Conservation (phyloP, 140 eudicot species). For the Senecio squalidus region DNA sequence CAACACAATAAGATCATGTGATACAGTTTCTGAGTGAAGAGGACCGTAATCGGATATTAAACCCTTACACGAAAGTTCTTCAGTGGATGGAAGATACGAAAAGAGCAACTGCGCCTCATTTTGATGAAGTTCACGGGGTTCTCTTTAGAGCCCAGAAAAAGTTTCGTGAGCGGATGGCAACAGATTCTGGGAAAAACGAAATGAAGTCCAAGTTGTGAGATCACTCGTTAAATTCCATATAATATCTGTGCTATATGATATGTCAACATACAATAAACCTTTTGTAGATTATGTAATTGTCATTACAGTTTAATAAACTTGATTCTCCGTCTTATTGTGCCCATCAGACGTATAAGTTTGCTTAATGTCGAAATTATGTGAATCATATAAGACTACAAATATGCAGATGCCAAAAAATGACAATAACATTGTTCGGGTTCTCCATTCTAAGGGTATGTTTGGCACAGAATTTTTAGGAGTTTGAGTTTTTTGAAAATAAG, state of each 20-base stretch:
- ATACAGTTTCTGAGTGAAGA: constrained; percentile 46
- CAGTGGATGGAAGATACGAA: constrained; percentile 62
- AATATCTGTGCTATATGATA: not conserved
- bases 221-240: not conserved
- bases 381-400: no score
- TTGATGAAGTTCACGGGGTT: constrained; percentile 52
- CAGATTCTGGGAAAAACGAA: constrained; percentile 4
- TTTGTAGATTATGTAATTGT: not conserved
- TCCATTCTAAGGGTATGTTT: no score
- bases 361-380: no score
- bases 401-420: no score
- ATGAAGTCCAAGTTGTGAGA: constrained; percentile 40
- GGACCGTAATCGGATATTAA: constrained; percentile 51
- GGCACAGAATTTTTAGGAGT: no score
- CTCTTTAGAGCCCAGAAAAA: constrained; percentile 35
- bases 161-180: constrained; percentile 29
- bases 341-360: no score
- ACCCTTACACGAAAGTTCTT: constrained; percentile 62
- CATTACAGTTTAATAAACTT: not conserved
- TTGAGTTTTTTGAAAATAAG: no score
- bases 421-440: no score
- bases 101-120: constrained; percentile 53
- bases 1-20: not conserved
- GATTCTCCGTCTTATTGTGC: not conserved
- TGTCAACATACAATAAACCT: not conserved